Percentiles rank a stretch among this genome's conserved stretches.
phyloP scores from a whole-genome alignment of 441 rosid species.

The Brassica balearica region DNA sequence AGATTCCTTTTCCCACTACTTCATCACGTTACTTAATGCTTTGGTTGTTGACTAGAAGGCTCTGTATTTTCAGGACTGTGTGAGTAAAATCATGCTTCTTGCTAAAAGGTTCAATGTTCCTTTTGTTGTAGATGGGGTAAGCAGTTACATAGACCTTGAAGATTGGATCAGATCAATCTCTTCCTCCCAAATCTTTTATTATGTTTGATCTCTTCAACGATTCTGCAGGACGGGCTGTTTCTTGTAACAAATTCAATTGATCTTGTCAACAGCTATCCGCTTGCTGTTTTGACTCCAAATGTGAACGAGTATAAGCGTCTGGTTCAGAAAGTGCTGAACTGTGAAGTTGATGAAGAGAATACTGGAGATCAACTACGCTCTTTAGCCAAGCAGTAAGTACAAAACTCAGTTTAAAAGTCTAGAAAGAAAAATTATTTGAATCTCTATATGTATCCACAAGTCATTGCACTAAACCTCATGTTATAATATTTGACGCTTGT shows the following conservation, averaged over 20 bases:
- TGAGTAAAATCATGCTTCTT: constrained; percentile 69
- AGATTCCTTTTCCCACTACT: constrained; percentile 25
- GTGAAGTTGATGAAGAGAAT: constrained; percentile 70
- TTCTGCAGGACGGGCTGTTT: constrained; percentile 82
- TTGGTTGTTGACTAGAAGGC: constrained; percentile 3
- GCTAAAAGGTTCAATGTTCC: constrained; percentile 80
- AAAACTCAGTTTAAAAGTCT: background rate
- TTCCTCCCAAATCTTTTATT: background rate
- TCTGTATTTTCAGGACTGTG: constrained; percentile 66
- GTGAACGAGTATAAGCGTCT: constrained; percentile 92
- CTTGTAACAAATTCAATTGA: constrained; percentile 74
- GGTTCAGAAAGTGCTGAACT: constrained; percentile 69
- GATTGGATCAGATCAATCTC: background rate
- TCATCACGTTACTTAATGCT: constrained; percentile 17
- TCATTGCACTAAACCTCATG: too few species aligned
- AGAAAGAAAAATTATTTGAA: too few species aligned
- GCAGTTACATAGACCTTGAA: constrained; percentile 17
- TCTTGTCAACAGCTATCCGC: constrained; percentile 73
- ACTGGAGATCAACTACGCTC: constrained; percentile 63
- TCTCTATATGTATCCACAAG: too few species aligned
- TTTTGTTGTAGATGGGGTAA: constrained; percentile 87
- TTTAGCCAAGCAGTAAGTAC: constrained; percentile 70
- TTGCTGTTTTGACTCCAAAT: constrained; percentile 90
- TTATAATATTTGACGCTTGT: constrained; percentile 3
- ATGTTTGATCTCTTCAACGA: constrained; percentile 9